phyloP scores from a whole-genome alignment of 169 alveolate genomes.

The Babesia ovis region DNA sequence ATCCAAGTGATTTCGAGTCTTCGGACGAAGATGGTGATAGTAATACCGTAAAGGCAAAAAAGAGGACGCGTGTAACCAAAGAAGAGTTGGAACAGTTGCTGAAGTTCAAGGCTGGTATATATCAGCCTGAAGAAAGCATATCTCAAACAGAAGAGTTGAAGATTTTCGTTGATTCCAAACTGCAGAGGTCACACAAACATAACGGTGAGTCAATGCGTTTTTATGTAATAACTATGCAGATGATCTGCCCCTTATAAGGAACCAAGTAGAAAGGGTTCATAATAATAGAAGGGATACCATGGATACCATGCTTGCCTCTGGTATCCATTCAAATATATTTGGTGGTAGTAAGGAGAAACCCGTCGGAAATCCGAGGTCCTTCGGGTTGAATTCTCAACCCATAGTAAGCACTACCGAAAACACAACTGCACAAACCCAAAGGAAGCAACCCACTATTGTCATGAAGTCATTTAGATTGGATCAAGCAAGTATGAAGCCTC shows the following conservation, averaged over 20 bases:
- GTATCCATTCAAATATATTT: slow-evolving; percentile 5
- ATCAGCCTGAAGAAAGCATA: not conserved
- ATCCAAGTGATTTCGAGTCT: slow-evolving; percentile 66
- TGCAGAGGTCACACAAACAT: not conserved
- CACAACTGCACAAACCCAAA: slow-evolving; percentile 3
- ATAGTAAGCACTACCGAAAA: not conserved
- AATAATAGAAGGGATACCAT: slow-evolving; percentile 6
- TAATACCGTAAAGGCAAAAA: not conserved
- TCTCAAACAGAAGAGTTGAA: slow-evolving; percentile 44
- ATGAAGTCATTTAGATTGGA: slow-evolving; percentile 67
- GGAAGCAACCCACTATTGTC: slow-evolving; percentile 38
- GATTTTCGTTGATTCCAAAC: slow-evolving; percentile 39
- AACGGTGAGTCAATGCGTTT: not conserved
- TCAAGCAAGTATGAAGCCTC: slow-evolving; percentile 51
- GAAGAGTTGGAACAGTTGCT: slow-evolving; percentile 38
- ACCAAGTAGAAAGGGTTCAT: slow-evolving; percentile 9
- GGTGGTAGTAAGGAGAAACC: slow-evolving; percentile 4
- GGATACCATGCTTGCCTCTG: slow-evolving; percentile 19
- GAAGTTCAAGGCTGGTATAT: slow-evolving; percentile 15
- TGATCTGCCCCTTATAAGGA: not conserved
- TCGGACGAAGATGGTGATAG: slow-evolving; percentile 51
- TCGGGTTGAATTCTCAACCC: not conserved
- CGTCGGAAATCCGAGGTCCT: not conserved
- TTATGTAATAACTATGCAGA: not conserved
- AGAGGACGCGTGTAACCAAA: slow-evolving; percentile 20